phyloP scores from a whole-genome alignment of 2,329 filamentous ascomycete species.

The Bipolaris oryzae region DNA sequence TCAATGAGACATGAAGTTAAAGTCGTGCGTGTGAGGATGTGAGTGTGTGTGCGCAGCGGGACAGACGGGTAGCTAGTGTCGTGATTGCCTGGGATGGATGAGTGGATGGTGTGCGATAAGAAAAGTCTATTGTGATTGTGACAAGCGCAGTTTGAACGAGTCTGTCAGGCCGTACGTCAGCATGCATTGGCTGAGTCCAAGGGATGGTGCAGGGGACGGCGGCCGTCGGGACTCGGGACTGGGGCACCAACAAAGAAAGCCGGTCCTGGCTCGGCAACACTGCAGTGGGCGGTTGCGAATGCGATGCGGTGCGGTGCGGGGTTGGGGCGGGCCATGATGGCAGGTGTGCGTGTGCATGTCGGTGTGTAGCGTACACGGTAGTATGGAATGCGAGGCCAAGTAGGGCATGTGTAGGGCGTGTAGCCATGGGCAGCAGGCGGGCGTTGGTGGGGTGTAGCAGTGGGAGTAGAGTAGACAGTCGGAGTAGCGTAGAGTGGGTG shows the following conservation, averaged over 20 bases:
- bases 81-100: not conserved
- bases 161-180: conserved; percentile 17
- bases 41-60: too few relatives aligned
- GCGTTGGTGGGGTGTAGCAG: not conserved
- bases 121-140: not conserved
- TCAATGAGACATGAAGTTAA: not conserved
- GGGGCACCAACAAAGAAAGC: conserved; percentile 19
- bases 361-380: too few relatives aligned
- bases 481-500: too few relatives aligned
- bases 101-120: not conserved
- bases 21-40: too few relatives aligned
- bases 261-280: conserved; percentile 4
- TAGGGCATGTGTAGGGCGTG: not conserved
- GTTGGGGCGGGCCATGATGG: not conserved
- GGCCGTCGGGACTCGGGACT: conserved; percentile 12
- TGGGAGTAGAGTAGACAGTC: too few relatives aligned
- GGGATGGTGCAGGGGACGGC: conserved; percentile 2
- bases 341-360: not conserved
- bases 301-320: conserved; percentile 13
- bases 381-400: too few relatives aligned
- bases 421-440: not conserved
- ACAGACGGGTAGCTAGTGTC: too few relatives aligned
- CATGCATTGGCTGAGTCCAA: conserved; percentile 14
- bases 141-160: conserved; percentile 4
- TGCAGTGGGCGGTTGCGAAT: not conserved